Evolutionary conservation across 78 protist species (phyloP).

Genomic region (Emiliania huxleyi): DNA sequence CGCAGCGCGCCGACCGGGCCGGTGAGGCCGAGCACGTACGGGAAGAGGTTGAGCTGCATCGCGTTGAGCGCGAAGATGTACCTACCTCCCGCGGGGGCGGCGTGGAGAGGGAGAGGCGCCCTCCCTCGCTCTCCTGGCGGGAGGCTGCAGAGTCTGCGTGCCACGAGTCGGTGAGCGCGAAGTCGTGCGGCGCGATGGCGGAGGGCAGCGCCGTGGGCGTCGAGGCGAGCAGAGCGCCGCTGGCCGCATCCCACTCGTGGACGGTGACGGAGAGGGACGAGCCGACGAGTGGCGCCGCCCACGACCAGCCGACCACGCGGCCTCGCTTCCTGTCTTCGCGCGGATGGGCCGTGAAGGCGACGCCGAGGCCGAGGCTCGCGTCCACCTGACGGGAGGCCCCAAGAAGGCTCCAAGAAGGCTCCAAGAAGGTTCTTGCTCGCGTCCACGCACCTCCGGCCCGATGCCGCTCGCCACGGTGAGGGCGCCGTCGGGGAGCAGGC

Average conservation of each 20-base stretch:
- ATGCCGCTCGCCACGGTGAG: no score
- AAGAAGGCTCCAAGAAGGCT: no score
- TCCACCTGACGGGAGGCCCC: neutral
- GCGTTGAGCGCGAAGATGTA: neutral
- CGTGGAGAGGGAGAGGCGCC: no score
- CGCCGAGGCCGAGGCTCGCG: neutral
- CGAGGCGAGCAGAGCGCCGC: neutral
- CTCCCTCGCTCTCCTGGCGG: no score
- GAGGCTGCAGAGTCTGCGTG: no score
- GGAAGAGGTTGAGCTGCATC: neutral
- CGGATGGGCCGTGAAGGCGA: neutral
- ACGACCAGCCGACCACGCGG: neutral
- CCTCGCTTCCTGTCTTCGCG: neutral
- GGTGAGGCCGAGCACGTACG: neutral
- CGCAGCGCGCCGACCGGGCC: neutral
- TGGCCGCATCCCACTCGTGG: neutral
- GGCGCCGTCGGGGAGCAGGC: no score
- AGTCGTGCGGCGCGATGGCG: neutral
- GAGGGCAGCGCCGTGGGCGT: neutral
- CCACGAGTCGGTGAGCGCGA: neutral
- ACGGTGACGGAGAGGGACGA: neutral
- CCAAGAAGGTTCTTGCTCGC: no score
- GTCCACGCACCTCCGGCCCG: no score
- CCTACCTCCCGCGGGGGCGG: no score
- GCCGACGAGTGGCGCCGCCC: neutral